Base-by-base conservation (phyloP, 169 alveolate genomes). In the Plasmodium gallinaceum region DNA sequence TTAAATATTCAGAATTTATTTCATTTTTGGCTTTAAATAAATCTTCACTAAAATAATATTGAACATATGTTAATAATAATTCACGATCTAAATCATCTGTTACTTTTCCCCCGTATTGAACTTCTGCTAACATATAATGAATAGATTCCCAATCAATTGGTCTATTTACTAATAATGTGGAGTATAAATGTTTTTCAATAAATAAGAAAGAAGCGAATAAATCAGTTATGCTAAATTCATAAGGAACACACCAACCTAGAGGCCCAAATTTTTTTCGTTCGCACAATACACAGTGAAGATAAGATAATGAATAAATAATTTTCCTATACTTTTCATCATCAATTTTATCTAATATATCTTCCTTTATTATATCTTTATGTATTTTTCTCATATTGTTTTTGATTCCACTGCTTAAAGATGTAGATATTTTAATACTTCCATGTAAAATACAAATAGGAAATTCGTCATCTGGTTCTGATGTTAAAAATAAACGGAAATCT, bases 221-320 rank as follows among this genome's bases (percentile, higher is more conserved):
- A 89, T 98, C 99, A 7, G 99, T 96, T 93, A 96, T 96, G 93
- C 97, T 98, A 95, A 96, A 98, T 92, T 98, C 99, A 88, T 98
- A 98, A 39, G 99, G 99, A 51, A 98, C 97, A 94, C 99, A 98
- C 98, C 98, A 98, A 51, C 99, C 99, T 37, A 98, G 94, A 88
- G 98, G 98, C 48, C 99, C 99, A 96, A 97, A 98, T 92, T 98
- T 98, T 74, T 98, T 93, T 88, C 99, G 92, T 95, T 98, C 99
- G 74, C 97, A 96, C 48, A 98, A 98, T 78, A 97, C 93, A 57
- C 99, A 97, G 88, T 97, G 99, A 64, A 98, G 93, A 96, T 97
- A 97, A 88, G 99, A 97, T 92, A 96, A 94, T 43, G 98, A 97
- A 86, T 93, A 98, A 60, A 97, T 96, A 57, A 97, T 93, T 54